Evolutionary conservation across 495 filamentous ascomycete species (phyloP), one percentile per base, ranked within the genome.

Genomic region (Aspergillus nidulans): DNA sequence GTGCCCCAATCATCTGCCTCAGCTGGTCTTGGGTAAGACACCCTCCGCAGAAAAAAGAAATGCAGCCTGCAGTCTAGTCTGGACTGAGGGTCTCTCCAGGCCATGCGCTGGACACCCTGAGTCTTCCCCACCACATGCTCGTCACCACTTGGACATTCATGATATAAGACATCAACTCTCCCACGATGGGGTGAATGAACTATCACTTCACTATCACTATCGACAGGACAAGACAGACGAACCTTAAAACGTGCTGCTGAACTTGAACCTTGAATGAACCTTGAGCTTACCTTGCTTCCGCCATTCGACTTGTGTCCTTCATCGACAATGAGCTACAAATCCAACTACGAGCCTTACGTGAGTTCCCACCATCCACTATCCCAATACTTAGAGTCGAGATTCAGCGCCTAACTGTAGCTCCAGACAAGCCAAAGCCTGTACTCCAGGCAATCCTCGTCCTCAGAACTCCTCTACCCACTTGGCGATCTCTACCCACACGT

Each of bases 341-440:
- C 65, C 56, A 77, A 77, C 65, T 77, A 75, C 55, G 71, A 77
- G 49, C 66, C 71, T 41, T 71, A 73, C 52, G 68, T 72, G 56
- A 64, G 69, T 69, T 25, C 48, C 48, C 13, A n/a, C n/a, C n/a
- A 26, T 19, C 12, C 19, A 36, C 30, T 26, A 21, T 15, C 26
- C 4, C 19, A 40, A 21, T 21, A 24, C 18, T 32, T 49, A n/a
- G n/a, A n/a, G n/a, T n/a, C n/a, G n/a, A n/a, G n/a, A n/a, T n/a
- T n/a, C n/a, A n/a, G n/a, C n/a, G 41, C 48, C 40, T 21, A 23
- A 49, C 12, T 10, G 26, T 16, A n/a, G 15, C 6, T 20, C 15
- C 16, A 64, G 50, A 64, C 58, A 50, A 61, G 49, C 43, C 56
- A 46, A 39, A 60, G 53, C 45, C 48, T 63, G 63, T 70, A 58